Base-by-base conservation (phyloP, 129 eudicot genomes). In the Smallanthus sonchifolius region DNA sequence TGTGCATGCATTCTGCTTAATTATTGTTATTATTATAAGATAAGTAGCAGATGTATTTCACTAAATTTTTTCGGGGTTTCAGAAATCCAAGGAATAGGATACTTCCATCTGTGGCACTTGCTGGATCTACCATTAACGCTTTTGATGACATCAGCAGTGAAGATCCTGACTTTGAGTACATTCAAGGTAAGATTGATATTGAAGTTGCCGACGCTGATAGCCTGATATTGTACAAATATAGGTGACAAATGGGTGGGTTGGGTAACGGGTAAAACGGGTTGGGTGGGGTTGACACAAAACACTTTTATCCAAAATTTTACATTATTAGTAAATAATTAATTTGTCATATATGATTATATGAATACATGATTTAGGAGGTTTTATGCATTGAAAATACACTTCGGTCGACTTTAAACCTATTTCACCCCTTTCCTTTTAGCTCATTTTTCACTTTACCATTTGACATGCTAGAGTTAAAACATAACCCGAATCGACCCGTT, bases 151-250 rank as follows among this genome's bases (percentile, higher is more conserved):
- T 91, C 61, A 52, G 78, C 11, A n/a, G 62, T 61, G 89, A 81
- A 39, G 97, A 94, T 80, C 96, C 89, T 68, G 99, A 94, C 83
- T 91, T 94, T 88, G 81, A 70, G 37, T 80, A 62, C 80, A 85
- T 94, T 82, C 99, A 94, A 71, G 81, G 99, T 94, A 85, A 75
- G 84, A 28, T 69, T 75, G 45, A 83, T 14, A 70, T 80, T 78
- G 75, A 34, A 44, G 9, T 40, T 72, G 19, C 24, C 66, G 7
- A 44, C 65, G 57, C 73, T 48, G 14, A 40, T 75, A 75, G n/a
- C 15, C 62, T 28, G 64, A 57, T 57, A 57, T 57, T 57, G 0
- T 57, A 28, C 37, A 11, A 24, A 57, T 28, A 57, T 57, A 57
- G 15, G 13, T 56, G 63, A 36, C 15, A 4, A 30, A 56, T 34